Evolutionary conservation across 139 green algal species (phyloP).

Genomic region (Closterium sp.): DNA sequence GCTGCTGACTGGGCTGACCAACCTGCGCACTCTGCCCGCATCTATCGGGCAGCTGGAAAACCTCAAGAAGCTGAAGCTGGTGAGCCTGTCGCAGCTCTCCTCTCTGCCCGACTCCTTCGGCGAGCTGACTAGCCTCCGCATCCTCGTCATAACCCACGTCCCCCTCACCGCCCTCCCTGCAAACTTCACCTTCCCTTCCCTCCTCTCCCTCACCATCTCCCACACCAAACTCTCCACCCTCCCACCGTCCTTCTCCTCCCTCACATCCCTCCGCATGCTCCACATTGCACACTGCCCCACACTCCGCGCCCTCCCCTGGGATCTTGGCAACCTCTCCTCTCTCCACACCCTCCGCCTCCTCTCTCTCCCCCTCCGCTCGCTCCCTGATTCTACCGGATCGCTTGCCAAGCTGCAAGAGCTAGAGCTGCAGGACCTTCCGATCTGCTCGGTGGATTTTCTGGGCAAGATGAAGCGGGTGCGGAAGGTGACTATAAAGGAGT

Average conservation of each 20-base stretch:
- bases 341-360: conserved; percentile 22
- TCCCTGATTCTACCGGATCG: background rate
- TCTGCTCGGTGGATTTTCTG: conserved; percentile 9
- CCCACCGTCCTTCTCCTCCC: background rate
- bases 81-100: background rate
- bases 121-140: conserved; percentile 1
- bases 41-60: background rate
- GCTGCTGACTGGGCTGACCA: background rate
- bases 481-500: conserved; percentile 6
- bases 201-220: conserved; percentile 13
- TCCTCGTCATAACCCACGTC: conserved; percentile 4
- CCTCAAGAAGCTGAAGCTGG: conserved; percentile 6
- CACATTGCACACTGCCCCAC: conserved; percentile 22
- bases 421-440: background rate
- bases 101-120: conserved; percentile 1
- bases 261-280: conserved; percentile 10
- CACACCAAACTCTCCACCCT: conserved; percentile 3
- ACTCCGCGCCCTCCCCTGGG: conserved; percentile 7
- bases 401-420: conserved; percentile 1
- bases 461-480: background rate
- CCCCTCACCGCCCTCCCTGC: background rate
- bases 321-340: conserved; percentile 2
- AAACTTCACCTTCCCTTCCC: background rate
- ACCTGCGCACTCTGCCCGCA: background rate
- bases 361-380: conserved; percentile 10